Percentiles rank a stretch among this genome's conserved stretches.
Evolutionary conservation across 2,329 filamentous ascomycete species (phyloP).

Genomic region (Metarhizium robertsii): DNA sequence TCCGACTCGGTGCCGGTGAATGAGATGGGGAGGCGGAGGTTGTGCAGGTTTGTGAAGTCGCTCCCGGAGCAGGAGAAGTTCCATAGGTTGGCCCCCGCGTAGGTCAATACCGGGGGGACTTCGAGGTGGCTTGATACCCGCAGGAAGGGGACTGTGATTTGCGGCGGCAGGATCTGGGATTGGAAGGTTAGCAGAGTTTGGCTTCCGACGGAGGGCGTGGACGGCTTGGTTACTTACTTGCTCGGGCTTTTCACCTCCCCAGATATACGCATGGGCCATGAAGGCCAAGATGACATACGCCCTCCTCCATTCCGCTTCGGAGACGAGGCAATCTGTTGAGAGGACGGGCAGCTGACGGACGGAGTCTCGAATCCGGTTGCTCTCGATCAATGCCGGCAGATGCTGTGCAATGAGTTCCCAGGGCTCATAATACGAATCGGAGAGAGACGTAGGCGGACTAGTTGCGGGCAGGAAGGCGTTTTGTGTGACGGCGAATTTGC

Average conservation of each 20-base stretch:
- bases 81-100: constrained; percentile 80
- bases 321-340: constrained; percentile 51
- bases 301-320: constrained; percentile 67
- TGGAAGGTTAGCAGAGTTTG: not conserved
- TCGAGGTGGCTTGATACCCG: constrained; percentile 63
- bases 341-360: constrained; percentile 62
- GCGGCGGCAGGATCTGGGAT: constrained; percentile 54
- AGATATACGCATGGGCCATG: constrained; percentile 78
- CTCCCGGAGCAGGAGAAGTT: constrained; percentile 58
- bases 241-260: constrained; percentile 68
- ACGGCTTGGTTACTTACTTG: constrained; percentile 43
- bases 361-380: constrained; percentile 50
- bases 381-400: constrained; percentile 57
- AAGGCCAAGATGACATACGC: constrained; percentile 75
- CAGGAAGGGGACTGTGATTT: constrained; percentile 70
- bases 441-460: constrained; percentile 54
- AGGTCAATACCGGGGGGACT: constrained; percentile 82
- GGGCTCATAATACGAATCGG: constrained; percentile 63
- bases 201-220: no score
- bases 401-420: constrained; percentile 68
- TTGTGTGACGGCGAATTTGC: constrained; percentile 29
- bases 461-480: constrained; percentile 72
- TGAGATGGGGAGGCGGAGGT: constrained; percentile 64
- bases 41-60: constrained; percentile 56
- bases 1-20: constrained; percentile 86